phyloP scores from a whole-genome alignment of 2,329 filamentous ascomycete genomes.

The Sporothrix brunneoviolacea region DNA sequence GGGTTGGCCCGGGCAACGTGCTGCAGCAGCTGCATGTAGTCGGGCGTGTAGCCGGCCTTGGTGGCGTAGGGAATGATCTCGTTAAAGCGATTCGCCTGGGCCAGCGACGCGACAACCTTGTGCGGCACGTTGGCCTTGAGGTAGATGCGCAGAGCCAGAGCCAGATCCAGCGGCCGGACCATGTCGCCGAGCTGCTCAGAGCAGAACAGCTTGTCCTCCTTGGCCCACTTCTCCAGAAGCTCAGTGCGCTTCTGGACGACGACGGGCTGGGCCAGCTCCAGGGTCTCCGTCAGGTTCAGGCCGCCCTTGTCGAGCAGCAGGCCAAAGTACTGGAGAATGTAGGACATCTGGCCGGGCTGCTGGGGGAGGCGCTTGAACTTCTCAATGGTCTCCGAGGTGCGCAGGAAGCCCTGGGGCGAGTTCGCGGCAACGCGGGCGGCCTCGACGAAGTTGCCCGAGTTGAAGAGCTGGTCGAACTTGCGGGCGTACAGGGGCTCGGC shows the following conservation, averaged over 20 bases:
- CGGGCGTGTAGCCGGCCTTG: slow-evolving; percentile 82
- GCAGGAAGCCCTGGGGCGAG: slow-evolving; percentile 90
- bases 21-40: slow-evolving; percentile 86
- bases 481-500: slow-evolving; percentile 89
- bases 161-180: slow-evolving; percentile 81
- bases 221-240: slow-evolving; percentile 94
- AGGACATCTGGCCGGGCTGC: slow-evolving; percentile 79
- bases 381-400: slow-evolving; percentile 91
- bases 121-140: slow-evolving; percentile 82
- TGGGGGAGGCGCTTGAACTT: slow-evolving; percentile 83
- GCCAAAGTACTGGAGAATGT: slow-evolving; percentile 95
- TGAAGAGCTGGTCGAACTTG: slow-evolving; percentile 85
- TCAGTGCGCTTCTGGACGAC: slow-evolving; percentile 92
- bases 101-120: slow-evolving; percentile 92
- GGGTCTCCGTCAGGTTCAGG: slow-evolving; percentile 85
- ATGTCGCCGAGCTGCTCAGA: slow-evolving; percentile 96
- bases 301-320: slow-evolving; percentile 93
- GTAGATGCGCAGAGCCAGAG: slow-evolving; percentile 82
- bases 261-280: slow-evolving; percentile 89
- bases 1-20: slow-evolving; percentile 88
- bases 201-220: slow-evolving; percentile 90
- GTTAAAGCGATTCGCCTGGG: slow-evolving; percentile 93
- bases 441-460: slow-evolving; percentile 71
- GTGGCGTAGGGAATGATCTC: slow-evolving; percentile 90
- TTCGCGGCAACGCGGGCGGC: slow-evolving; percentile 95